phyloP scores from a whole-genome alignment of 192 early-diverging fungal species.

The Cetraspora pellucida region DNA sequence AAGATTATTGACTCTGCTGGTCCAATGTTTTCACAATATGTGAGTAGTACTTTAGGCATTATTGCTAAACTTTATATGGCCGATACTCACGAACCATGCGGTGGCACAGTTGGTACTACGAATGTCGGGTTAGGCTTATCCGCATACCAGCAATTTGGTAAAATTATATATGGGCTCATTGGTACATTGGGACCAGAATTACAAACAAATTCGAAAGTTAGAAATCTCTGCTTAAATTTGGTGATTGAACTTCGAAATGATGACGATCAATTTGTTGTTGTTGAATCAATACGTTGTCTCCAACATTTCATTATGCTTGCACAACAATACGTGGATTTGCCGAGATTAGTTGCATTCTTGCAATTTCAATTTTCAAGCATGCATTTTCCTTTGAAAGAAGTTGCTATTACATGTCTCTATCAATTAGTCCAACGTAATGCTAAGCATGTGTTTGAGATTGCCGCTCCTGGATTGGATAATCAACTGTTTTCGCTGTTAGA shows the following conservation, averaged over 20 bases:
- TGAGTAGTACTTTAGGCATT: conserved; percentile 82
- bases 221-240: conserved; percentile 80
- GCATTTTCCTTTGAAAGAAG: conserved; percentile 66
- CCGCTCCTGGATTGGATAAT: conserved; percentile 68
- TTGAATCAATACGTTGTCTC: conserved; percentile 83
- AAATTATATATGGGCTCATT: conserved; percentile 85
- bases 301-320: conserved; percentile 92
- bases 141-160: conserved; percentile 74
- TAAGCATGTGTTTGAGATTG: conserved; percentile 65
- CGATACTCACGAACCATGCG: conserved; percentile 79
- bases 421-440: conserved; percentile 82
- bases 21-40: conserved; percentile 88
- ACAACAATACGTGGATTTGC: conserved; percentile 70
- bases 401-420: conserved; percentile 82
- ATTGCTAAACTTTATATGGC: conserved; percentile 87
- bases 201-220: conserved; percentile 65
- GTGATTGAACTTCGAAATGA: conserved; percentile 81
- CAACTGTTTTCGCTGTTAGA: conserved; percentile 82
- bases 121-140: conserved; percentile 67
- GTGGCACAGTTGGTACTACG: conserved; percentile 64
- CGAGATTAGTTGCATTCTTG: conserved; percentile 70
- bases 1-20: conserved; percentile 87
- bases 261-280: conserved; percentile 71
- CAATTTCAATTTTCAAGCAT: conserved; percentile 69
- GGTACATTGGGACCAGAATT: conserved; percentile 93